A percentile compares a stretch with the other conserved stretches of the same genome.
Evolutionary conservation across 768 basidiomycete species (phyloP).

Genomic region (Lactarius evosmus): DNA sequence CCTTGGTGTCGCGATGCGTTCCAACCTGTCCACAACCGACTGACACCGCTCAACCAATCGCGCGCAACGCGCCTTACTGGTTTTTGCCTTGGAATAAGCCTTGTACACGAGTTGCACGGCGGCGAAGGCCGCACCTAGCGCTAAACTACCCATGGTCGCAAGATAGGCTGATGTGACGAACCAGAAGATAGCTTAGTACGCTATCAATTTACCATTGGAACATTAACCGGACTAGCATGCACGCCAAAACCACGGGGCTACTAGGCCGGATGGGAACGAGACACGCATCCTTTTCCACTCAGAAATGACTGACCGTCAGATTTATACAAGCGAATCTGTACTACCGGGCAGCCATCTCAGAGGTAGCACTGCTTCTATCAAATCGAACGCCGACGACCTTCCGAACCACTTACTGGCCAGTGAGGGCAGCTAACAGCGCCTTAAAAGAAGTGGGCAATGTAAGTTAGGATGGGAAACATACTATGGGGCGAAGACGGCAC

Average conservation of each 20-base stretch:
- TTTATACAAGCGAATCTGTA: background rate
- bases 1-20: conserved; percentile 14
- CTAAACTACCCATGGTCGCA: conserved; percentile 19
- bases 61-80: conserved; percentile 26
- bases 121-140: conserved; percentile 24
- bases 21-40: conserved; percentile 21
- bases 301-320: background rate
- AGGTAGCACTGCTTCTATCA: background rate
- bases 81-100: conserved; percentile 26
- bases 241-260: background rate
- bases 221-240: background rate
- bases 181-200: background rate
- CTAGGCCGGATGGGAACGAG: background rate
- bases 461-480: conserved; percentile 9
- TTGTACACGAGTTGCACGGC: conserved; percentile 28
- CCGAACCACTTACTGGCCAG: background rate
- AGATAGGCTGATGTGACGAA: background rate
- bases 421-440: background rate
- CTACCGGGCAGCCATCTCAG: background rate
- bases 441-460: background rate
- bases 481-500: background rate
- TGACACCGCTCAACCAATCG: conserved; percentile 28
- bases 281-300: background rate
- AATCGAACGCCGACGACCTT: background rate
- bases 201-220: background rate